Conservation (phyloP, 768 basidiomycete genomes). For the Psilocybe tampanensis region DNA sequence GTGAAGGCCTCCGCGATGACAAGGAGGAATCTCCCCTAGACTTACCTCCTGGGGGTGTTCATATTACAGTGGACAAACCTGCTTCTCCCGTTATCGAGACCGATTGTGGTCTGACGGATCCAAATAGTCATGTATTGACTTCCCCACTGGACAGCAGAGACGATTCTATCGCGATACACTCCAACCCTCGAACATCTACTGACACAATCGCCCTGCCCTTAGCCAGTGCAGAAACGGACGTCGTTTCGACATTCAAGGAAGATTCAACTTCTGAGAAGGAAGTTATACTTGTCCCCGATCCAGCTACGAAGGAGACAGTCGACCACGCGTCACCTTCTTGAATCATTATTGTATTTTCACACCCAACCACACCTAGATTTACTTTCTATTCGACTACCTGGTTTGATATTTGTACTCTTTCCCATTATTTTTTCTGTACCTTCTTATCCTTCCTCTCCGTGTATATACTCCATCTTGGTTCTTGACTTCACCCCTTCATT, state of each 20-base stretch:
- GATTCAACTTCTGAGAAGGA: not conserved
- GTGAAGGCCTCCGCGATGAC: conserved; percentile 16
- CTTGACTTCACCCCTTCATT: not conserved
- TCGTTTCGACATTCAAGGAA: not conserved
- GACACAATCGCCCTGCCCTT: conserved; percentile 26
- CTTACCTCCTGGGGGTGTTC: conserved; percentile 5
- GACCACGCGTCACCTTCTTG: not conserved
- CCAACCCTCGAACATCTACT: conserved; percentile 20
- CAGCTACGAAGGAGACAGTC: not conserved
- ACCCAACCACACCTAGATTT: not conserved
- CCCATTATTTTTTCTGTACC: not conserved
- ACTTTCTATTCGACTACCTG: not conserved
- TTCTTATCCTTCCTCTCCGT: not conserved
- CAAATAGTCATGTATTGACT: not conserved
- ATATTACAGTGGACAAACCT: conserved; percentile 10
- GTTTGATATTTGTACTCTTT: not conserved
- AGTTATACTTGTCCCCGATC: not conserved
- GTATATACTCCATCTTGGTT: not conserved
- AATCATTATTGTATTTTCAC: not conserved
- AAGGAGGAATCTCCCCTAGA: conserved; percentile 10
- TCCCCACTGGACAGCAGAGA: not conserved
- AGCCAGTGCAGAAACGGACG: not conserved
- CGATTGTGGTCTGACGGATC: not conserved
- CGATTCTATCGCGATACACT: not conserved
- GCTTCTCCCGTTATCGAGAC: not conserved